Evolutionary conservation across 768 basidiomycete genomes (phyloP).

Genomic region (Phallus indusiatus): DNA sequence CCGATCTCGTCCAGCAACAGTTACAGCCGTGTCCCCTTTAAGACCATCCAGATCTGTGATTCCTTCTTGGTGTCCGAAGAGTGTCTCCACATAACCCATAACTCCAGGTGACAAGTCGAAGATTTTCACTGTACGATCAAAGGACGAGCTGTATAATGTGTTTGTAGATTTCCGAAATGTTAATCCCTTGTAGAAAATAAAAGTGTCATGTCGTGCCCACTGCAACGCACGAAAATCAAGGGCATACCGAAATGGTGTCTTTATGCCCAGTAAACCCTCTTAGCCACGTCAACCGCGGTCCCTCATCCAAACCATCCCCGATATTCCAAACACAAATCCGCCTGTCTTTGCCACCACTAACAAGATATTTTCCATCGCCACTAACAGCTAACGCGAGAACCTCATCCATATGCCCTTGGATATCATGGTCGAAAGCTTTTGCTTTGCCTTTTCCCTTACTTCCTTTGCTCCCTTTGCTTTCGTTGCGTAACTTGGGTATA

Average conservation of each 20-base stretch:
- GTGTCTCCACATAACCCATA: conserved; percentile 89
- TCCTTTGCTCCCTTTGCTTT: conserved; percentile 27
- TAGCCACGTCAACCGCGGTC: conserved; percentile 41
- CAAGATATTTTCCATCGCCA: conserved; percentile 75
- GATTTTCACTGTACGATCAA: conserved; percentile 84
- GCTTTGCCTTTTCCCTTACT: conserved; percentile 43
- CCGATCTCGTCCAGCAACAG: conserved; percentile 83
- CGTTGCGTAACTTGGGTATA: conserved; percentile 49
- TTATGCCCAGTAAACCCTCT: conserved; percentile 74
- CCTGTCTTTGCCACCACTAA: conserved; percentile 80
- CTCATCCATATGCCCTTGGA: conserved; percentile 79
- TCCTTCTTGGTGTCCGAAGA: conserved; percentile 94
- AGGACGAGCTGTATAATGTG: conserved; percentile 67
- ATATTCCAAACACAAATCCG: conserved; percentile 81
- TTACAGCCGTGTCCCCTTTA: conserved; percentile 75
- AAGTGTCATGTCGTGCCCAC: conserved; percentile 23
- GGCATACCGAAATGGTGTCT: conserved; percentile 59
- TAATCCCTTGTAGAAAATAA: conserved; percentile 36
- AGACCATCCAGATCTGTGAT: conserved; percentile 72
- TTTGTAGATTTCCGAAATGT: conserved; percentile 71
- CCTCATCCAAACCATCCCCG: conserved; percentile 28
- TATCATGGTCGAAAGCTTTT: conserved; percentile 23
- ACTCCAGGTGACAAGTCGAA: conserved; percentile 66
- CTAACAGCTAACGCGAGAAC: conserved; percentile 78
- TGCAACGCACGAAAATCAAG: conserved; percentile 20